Evolutionary conservation across 257 asterid species (phyloP).

Genomic region (Capsicum pubescens): DNA sequence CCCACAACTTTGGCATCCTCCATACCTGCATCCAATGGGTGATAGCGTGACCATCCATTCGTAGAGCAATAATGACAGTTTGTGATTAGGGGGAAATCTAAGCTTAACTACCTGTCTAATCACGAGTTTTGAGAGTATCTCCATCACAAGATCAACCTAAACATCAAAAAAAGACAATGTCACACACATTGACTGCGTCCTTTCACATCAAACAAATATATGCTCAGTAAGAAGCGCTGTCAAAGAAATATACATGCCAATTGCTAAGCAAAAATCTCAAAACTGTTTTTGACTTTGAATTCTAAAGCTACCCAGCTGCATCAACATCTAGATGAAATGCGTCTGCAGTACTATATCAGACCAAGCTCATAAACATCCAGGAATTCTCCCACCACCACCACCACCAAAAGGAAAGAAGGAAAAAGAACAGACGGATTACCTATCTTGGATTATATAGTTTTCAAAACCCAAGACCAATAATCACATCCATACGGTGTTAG

Average conservation of each 20-base stretch:
- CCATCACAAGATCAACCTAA: conserved; percentile 95
- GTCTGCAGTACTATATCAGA: neutral
- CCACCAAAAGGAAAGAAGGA: conserved; percentile 8
- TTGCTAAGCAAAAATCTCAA: conserved; percentile 1
- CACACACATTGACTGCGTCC: conserved; percentile 18
- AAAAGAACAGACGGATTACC: neutral
- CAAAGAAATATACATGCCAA: conserved; percentile 16
- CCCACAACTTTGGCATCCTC: conserved; percentile 96
- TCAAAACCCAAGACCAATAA: conserved; percentile 24
- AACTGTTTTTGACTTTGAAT: neutral
- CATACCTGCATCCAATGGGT: conserved; percentile 63
- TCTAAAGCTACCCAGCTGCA: conserved; percentile 19
- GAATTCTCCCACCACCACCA: neutral
- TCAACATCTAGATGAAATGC: conserved; percentile 13
- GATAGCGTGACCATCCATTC: neutral
- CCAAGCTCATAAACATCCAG: neutral
- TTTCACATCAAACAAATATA: conserved; percentile 11
- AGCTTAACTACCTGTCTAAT: conserved; percentile 63
- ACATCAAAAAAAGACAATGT: conserved; percentile 37
- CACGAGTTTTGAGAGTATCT: conserved; percentile 82
- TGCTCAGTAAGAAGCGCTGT: neutral
- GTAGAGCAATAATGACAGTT: conserved; percentile 1
- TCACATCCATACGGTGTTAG: neutral
- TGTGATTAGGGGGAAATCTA: neutral
- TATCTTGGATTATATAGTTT: conserved; percentile 18